Percentiles rank a stretch among this genome's conserved stretches.
These are phyloP conservation scores for Taiozyma sp. DNA, from an alignment of 1,139 yeast genomes.

Conservation along the genomic window DNA sequence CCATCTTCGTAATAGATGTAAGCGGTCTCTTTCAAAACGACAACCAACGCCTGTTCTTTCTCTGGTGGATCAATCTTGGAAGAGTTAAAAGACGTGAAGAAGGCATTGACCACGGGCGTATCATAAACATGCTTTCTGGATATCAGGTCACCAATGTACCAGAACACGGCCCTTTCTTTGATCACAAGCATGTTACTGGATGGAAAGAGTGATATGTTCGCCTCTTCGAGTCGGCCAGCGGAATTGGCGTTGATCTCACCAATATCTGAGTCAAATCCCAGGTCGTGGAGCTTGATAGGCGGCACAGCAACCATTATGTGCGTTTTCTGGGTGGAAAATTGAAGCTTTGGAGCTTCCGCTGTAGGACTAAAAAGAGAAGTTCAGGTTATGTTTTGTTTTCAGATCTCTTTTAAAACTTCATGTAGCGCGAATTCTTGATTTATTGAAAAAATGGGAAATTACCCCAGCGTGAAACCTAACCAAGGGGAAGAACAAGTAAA, in stretches of 20 bases:
- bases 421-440: background rate
- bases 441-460: background rate
- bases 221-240: background rate
- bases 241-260: background rate
- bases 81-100: conserved; percentile 39
- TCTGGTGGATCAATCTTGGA: conserved; percentile 1
- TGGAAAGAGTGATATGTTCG: conserved; percentile 1
- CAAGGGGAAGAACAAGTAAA: background rate
- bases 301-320: background rate
- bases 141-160: conserved; percentile 45
- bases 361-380: background rate
- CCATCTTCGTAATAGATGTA: conserved; percentile 57
- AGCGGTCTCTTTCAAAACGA: conserved; percentile 45
- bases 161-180: conserved; percentile 30
- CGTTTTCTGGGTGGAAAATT: background rate
- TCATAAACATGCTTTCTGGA: conserved; percentile 45
- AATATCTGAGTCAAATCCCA: conserved; percentile 1
- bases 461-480: background rate
- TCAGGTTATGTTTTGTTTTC: background rate
- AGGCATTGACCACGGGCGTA: conserved; percentile 42
- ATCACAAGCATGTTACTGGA: conserved; percentile 27
- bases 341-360: background rate
- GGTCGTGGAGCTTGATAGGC: conserved; percentile 1
- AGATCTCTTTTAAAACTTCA: background rate
- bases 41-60: conserved; percentile 36